Evolutionary conservation across 2,329 filamentous ascomycete genomes (phyloP).

Genomic region (Tympanopsis confertula): DNA sequence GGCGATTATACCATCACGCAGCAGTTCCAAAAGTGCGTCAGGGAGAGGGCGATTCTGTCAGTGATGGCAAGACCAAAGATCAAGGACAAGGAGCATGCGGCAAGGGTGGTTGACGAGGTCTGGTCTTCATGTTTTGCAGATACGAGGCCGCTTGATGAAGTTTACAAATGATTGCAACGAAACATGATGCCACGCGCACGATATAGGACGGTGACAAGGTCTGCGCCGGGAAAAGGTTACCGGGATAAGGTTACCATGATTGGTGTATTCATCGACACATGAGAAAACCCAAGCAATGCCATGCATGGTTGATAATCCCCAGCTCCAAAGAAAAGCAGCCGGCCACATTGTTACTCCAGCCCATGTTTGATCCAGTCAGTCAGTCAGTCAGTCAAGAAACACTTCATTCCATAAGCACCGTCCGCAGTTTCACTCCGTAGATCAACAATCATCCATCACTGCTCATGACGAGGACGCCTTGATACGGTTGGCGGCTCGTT

Average conservation of each 20-base stretch:
- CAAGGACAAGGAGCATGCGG: conserved; percentile 75
- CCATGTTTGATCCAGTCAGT: too few relatives aligned
- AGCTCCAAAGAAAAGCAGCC: too few relatives aligned
- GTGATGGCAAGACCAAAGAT: conserved; percentile 69
- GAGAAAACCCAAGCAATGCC: too few relatives aligned
- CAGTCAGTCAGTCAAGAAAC: too few relatives aligned
- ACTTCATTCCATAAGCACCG: too few relatives aligned
- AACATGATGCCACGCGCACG: conserved; percentile 4
- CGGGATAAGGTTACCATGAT: conserved; percentile 14
- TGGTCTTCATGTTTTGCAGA: conserved; percentile 96
- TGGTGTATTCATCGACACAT: conserved; percentile 3
- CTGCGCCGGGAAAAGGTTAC: conserved; percentile 4
- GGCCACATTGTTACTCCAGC: too few relatives aligned
- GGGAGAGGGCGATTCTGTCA: conserved; percentile 67
- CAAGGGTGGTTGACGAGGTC: conserved; percentile 87
- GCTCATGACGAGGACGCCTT: conserved; percentile 20
- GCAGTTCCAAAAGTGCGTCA: conserved; percentile 88
- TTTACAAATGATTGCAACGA: conserved; percentile 56
- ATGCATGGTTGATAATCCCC: too few relatives aligned
- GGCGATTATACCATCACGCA: conserved; percentile 82
- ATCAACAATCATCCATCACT: too few relatives aligned
- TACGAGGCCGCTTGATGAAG: conserved; percentile 91
- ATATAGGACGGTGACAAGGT: neutral
- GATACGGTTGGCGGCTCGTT: conserved; percentile 38
- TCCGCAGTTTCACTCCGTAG: too few relatives aligned